Evolutionary conservation across 2,329 filamentous ascomycete species (phyloP), one percentile per base, ranked within the genome.

Genomic region (Fusarium phyllophilum): DNA sequence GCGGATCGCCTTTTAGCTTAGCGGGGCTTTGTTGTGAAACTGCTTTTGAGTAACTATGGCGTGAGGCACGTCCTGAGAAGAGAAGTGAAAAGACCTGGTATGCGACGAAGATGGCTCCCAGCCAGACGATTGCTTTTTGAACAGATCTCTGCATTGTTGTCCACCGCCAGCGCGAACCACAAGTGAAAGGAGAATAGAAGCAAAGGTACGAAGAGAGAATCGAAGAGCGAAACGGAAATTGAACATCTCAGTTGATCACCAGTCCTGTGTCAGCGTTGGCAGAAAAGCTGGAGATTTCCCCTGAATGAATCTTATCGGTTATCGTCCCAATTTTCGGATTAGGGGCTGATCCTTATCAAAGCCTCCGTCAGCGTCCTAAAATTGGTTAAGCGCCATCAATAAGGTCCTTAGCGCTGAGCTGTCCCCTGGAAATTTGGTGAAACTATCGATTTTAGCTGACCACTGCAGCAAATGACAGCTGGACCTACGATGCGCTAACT

Each of bases 71-170:
- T 10, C 49, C 20, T 1, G 38, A 22, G 41, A 62, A 74, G 2
- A 74, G 13, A 22, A 51, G 22, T 3, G 44, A 29, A 2, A 57
- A 6, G 1, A 66, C 8, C 0, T 75, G 58, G 39, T 49, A 56
- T 5, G 33, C 9, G 18, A 76, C 11, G 24, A 76, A 66, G 1
- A 62, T 46, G 6, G 42, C 49, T 17, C 62, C 68, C 5, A 70
- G 24, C 74, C 73, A 67, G 18, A 67, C 7, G 18, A 60, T 36
- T 9, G 29, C 39, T 36, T 52, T 67, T 29, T 60, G 65, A 2
- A 59, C 8, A 14, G 65, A 42, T 34, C 24, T 41, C 24, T 60
- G 38, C 38, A 67, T 49, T 4, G 1, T 48, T 1, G 4, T 3
- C 7, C 20, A 9, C 39, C 10, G 1, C 36, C 1, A 3, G 33